Evolutionary conservation across 164 flowering plant genomes (phyloP), one percentile per base, ranked within the genome.

Genomic region (Tetracentron sinense): DNA sequence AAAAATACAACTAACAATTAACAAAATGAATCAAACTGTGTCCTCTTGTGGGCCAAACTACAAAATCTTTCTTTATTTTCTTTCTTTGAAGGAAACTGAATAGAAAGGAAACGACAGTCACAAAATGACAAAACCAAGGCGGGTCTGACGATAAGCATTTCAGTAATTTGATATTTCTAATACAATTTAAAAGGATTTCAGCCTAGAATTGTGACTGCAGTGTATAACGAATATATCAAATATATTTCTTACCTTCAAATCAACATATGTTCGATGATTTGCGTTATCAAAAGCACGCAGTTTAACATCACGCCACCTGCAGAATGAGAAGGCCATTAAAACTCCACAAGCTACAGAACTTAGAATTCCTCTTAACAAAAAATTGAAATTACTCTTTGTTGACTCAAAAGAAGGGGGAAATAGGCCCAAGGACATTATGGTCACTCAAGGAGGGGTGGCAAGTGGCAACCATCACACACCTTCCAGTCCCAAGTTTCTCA

Each of bases 401-500:
- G 44, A 4, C 8, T 16, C 44, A 38, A 38, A 38, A 38, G 44
- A 4, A 3, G 44, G 44, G 44, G 14, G 15, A 38, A 8, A 8
- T 1, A 38, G 4, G 44, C 8, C 44, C 44, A 38, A 38, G 44
- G 44, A 38, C 44, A 38, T 38, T 38, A 16, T 8, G 14, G 44
- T 8, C 14, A 16, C 44, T 4, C 44, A 38, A 38, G 5, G 44
- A 16, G 38, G 38, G 14, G 1, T 38, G n/a, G n/a, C 54, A 47
- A n/a, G 27, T 42, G 25, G 14, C 19, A 42, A 11, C 3, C 11
- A 31, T n/a, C 52, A 57, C 65, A 49, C 69, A 93, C 99, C 99
- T 92, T 79, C 99, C 99, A 61, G 97, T 95, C 38, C 99, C 99
- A 62, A 95, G 89, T 69, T 87, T 83, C 87, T 92, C 99, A 61